phyloP scores from a whole-genome alignment of 495 filamentous ascomycete species.

The Lichenothelia convexa region DNA sequence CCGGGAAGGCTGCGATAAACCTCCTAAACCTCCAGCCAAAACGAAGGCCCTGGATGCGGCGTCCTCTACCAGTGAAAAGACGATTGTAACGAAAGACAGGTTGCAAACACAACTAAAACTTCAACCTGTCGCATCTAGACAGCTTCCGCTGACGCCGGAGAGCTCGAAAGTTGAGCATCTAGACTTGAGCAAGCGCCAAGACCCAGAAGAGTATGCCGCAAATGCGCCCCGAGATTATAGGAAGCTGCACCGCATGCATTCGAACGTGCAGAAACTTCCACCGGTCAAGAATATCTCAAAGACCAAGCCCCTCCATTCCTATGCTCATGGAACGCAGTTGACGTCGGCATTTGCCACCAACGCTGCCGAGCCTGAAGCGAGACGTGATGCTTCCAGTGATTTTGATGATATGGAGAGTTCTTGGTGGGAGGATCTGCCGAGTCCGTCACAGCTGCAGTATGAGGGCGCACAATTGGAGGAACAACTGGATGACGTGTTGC shows the following conservation, averaged over 20 bases:
- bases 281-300: conserved; percentile 12
- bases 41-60: conserved; percentile 20
- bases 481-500: neutral
- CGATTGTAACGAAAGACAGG: neutral
- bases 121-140: conserved; percentile 2
- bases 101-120: conserved; percentile 9
- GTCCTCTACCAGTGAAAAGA: conserved; percentile 1
- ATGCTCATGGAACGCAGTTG: conserved; percentile 17
- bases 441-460: neutral
- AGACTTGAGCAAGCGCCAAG: conserved; percentile 16
- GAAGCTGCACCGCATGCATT: conserved; percentile 21
- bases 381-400: conserved; percentile 3
- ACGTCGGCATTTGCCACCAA: conserved; percentile 8
- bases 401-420: too few relatives aligned
- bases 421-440: conserved; percentile 3
- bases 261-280: conserved; percentile 11
- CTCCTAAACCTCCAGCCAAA: conserved; percentile 37
- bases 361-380: neutral
- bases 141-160: conserved; percentile 14
- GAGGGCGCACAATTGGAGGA: neutral
- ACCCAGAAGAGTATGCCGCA: conserved; percentile 9
- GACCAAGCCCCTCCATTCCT: conserved; percentile 19
- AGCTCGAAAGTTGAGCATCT: conserved; percentile 14
- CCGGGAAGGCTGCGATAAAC: conserved; percentile 68
- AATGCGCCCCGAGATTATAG: conserved; percentile 15